phyloP scores from a whole-genome alignment of 1,284 basidiomycete species.

The Heterobasidion parviporum region DNA sequence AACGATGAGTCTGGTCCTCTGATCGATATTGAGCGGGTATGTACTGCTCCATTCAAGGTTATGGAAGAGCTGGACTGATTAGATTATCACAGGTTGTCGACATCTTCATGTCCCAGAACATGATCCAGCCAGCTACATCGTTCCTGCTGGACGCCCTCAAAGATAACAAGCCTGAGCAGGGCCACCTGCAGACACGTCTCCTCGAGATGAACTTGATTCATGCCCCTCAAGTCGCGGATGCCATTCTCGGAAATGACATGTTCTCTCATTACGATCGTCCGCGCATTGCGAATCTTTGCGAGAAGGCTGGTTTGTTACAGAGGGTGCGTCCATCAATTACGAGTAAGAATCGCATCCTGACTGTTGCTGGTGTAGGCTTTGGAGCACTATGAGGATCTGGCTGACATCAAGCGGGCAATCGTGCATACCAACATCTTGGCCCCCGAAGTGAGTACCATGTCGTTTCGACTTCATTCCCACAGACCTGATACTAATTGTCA shows the following conservation, averaged over 20 bases:
- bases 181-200: slow-evolving; percentile 90
- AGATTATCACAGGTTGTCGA: slow-evolving; percentile 67
- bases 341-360: background rate
- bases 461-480: background rate
- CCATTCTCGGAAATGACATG: slow-evolving; percentile 99
- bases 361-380: slow-evolving; percentile 55
- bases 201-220: slow-evolving; percentile 98
- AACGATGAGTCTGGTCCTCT: slow-evolving; percentile 92
- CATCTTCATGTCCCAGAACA: slow-evolving; percentile 99
- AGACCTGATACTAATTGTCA: slow-evolving; percentile 1
- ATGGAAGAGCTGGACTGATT: background rate
- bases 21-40: slow-evolving; percentile 87
- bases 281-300: slow-evolving; percentile 95
- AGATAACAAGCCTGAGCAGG: slow-evolving; percentile 98
- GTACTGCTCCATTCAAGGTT: slow-evolving; percentile 17
- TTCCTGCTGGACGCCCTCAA: slow-evolving; percentile 99
- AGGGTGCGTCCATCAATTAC: slow-evolving; percentile 42
- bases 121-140: slow-evolving; percentile 98
- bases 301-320: slow-evolving; percentile 96
- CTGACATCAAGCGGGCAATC: slow-evolving; percentile 97
- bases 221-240: slow-evolving; percentile 98
- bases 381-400: slow-evolving; percentile 96
- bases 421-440: slow-evolving; percentile 89
- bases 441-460: slow-evolving; percentile 53
- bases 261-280: slow-evolving; percentile 97